A percentile compares a stretch with the other conserved stretches of the same genome.
These are phyloP conservation scores for Coleophoma cylindrospora DNA, from an alignment of 2,329 filamentous ascomycete genomes.

Conservation along the genomic window DNA sequence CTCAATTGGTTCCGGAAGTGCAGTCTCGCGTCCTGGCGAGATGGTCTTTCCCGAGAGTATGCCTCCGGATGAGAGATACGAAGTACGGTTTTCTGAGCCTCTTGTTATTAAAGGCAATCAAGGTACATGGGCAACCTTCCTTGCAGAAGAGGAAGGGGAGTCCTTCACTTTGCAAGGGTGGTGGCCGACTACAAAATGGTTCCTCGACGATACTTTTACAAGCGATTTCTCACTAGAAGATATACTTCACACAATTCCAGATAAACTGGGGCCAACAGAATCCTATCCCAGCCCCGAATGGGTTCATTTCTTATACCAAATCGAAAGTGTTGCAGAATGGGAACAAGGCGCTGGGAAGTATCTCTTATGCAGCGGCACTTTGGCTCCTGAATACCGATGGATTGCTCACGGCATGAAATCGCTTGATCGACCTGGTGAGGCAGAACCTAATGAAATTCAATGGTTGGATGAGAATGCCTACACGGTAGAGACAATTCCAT, in stretches of 20 bases:
- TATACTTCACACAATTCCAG: conserved; percentile 20
- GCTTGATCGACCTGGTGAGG: conserved; percentile 11
- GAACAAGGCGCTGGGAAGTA: conserved; percentile 35
- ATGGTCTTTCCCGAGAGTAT: background rate
- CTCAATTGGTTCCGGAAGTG: no score
- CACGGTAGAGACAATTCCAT: conserved; percentile 36
- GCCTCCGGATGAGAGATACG: no score
- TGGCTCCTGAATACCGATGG: conserved; percentile 33
- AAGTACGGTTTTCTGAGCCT: no score
- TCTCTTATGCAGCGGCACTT: conserved; percentile 26
- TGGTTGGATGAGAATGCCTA: conserved; percentile 36
- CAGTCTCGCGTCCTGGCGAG: background rate
- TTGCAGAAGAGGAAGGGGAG: conserved; percentile 7
- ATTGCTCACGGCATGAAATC: conserved; percentile 27
- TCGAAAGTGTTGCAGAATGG: conserved; percentile 39
- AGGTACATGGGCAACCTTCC: no score
- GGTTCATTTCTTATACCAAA: conserved; percentile 24
- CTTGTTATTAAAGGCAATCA: no score
- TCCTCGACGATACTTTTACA: conserved; percentile 29
- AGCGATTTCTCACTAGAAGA: conserved; percentile 18
- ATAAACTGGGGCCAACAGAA: conserved; percentile 11
- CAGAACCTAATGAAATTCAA: conserved; percentile 17
- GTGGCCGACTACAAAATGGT: conserved; percentile 35
- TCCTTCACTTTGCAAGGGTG: conserved; percentile 39
- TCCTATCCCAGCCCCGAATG: background rate